phyloP scores from a whole-genome alignment of 2,329 filamentous ascomycete species.

The Exophiala phaeomuriformis region DNA sequence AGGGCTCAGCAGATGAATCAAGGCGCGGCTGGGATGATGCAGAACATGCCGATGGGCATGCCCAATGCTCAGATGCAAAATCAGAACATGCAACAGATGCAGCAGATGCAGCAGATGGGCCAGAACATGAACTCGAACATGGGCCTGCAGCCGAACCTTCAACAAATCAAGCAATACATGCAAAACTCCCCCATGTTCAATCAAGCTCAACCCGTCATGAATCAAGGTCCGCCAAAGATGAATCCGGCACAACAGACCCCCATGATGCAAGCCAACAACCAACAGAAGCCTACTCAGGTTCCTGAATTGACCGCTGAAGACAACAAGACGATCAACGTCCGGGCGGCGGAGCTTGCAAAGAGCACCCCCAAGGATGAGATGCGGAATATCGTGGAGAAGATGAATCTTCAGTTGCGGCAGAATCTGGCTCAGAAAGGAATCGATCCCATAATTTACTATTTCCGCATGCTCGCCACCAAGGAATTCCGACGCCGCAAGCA shows the following conservation, averaged over 20 bases:
- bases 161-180: constrained; percentile 36
- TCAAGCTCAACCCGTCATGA: constrained; percentile 30
- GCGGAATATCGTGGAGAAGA: constrained; percentile 44
- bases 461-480: constrained; percentile 43
- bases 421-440: constrained; percentile 40
- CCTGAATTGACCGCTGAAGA: constrained; percentile 35
- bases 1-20: constrained; percentile 35
- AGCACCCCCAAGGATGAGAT: constrained; percentile 40
- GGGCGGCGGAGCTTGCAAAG: constrained; percentile 43
- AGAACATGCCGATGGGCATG: constrained; percentile 33
- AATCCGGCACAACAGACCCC: constrained; percentile 16
- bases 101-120: constrained; percentile 10
- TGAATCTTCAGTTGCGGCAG: constrained; percentile 44
- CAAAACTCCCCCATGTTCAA: constrained; percentile 44
- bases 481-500: constrained; percentile 33
- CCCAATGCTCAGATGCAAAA: constrained; percentile 31
- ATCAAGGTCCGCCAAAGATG: constrained; percentile 24
- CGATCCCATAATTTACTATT: constrained; percentile 46
- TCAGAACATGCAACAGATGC: constrained; percentile 35
- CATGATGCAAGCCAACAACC: constrained; percentile 29
- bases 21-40: constrained; percentile 27
- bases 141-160: constrained; percentile 43
- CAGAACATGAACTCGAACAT: constrained; percentile 33
- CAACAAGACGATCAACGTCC: constrained; percentile 36
- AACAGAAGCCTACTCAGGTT: constrained; percentile 25